Evolutionary conservation across 2,329 filamentous ascomycete species (phyloP).

Genomic region (Colletotrichum chrysophilum): DNA sequence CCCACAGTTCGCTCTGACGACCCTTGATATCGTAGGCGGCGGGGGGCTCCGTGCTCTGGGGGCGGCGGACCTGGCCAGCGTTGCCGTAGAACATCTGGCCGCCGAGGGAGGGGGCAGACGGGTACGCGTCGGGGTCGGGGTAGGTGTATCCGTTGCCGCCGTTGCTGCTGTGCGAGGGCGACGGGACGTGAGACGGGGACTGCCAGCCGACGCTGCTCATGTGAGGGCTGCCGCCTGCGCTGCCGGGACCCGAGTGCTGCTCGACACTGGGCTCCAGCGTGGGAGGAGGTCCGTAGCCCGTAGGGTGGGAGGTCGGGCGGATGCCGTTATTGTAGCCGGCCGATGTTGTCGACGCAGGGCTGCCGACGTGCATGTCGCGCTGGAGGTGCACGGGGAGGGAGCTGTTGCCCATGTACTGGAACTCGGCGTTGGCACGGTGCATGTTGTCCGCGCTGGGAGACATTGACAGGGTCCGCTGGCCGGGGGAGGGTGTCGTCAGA

Average conservation of each 20-base stretch:
- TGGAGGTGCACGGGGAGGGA: constrained; percentile 85
- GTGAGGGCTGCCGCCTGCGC: constrained; percentile 84
- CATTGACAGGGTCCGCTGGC: constrained; percentile 78
- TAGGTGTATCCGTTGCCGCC: constrained; percentile 73
- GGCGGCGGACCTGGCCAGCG: constrained; percentile 68
- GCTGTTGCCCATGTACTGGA: constrained; percentile 78
- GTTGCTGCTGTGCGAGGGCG: constrained; percentile 69
- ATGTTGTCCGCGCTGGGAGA: constrained; percentile 77
- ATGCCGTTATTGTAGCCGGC: constrained; percentile 61
- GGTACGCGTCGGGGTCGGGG: constrained; percentile 79
- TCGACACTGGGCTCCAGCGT: constrained; percentile 87
- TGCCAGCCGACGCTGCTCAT: constrained; percentile 85
- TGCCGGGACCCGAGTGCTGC: constrained; percentile 70
- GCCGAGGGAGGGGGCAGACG: constrained; percentile 59
- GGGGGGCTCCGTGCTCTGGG: constrained; percentile 74
- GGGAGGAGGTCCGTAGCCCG: constrained; percentile 79
- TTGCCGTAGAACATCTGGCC: constrained; percentile 77
- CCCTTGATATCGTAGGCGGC: constrained; percentile 68
- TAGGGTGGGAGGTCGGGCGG: constrained; percentile 85
- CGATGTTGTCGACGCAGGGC: constrained; percentile 72
- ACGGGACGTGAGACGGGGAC: constrained; percentile 77
- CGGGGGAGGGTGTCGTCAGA: constrained; percentile 81
- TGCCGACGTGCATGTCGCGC: constrained; percentile 72
- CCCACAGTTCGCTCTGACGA: constrained; percentile 60
- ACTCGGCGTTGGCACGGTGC: constrained; percentile 68